Percentiles rank a stretch among this genome's conserved stretches.
Evolutionary conservation across 2,329 filamentous ascomycete species (phyloP).

Genomic region (Botrytis hyacinthi): DNA sequence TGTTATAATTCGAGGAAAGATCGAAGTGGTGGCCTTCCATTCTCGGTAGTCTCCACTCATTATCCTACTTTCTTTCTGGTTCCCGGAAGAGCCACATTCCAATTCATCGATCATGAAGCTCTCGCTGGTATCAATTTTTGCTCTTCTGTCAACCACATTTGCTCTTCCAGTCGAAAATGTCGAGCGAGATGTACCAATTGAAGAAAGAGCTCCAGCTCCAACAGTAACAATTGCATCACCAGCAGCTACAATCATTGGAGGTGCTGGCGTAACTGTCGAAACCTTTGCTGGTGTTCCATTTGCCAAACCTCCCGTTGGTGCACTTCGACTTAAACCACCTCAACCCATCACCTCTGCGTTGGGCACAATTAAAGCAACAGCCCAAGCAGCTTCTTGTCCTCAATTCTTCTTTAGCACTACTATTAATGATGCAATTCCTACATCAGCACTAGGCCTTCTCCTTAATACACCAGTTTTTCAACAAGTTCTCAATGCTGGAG

Average conservation of each 20-base stretch:
- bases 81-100: background rate
- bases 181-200: constrained; percentile 7
- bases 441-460: constrained; percentile 49
- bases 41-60: background rate
- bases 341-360: constrained; percentile 55
- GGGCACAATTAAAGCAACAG: constrained; percentile 61
- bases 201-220: constrained; percentile 6
- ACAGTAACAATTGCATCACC: constrained; percentile 25
- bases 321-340: constrained; percentile 67
- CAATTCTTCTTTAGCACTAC: constrained; percentile 64
- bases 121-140: background rate
- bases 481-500: constrained; percentile 50
- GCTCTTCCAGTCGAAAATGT: constrained; percentile 3
- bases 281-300: constrained; percentile 71
- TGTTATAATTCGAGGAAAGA: background rate
- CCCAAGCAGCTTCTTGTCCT: constrained; percentile 61
- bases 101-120: constrained; percentile 13
- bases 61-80: background rate
- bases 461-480: constrained; percentile 59
- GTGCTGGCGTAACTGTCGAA: constrained; percentile 49
- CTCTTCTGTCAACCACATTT: background rate
- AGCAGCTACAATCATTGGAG: constrained; percentile 25
- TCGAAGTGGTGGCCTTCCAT: background rate
- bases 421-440: constrained; percentile 39
- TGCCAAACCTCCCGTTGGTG: constrained; percentile 65